Evolutionary conservation across 192 early-diverging fungal species (phyloP).

Genomic region (Paraglomus occultum): DNA sequence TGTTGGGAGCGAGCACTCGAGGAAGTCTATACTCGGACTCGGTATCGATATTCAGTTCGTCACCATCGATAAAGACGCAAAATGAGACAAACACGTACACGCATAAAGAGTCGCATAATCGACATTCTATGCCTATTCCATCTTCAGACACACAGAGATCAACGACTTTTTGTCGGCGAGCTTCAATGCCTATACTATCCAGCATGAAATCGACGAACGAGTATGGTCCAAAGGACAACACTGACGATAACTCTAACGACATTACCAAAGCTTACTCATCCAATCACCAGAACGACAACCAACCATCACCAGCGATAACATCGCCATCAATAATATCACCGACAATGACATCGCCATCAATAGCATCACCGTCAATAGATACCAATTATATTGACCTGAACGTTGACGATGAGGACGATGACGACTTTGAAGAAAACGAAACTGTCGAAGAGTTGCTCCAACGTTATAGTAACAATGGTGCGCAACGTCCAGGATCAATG

Average conservation of each 20-base stretch:
- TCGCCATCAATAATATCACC: neutral
- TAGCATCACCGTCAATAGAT: too few species aligned
- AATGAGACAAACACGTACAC: neutral
- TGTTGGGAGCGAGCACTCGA: neutral
- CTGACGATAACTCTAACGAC: neutral
- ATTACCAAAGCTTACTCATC: neutral
- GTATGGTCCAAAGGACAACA: too few species aligned
- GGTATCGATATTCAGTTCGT: slow-evolving; percentile 6
- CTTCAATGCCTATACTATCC: slow-evolving; percentile 15
- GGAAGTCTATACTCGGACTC: slow-evolving; percentile 13
- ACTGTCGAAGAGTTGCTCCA: neutral
- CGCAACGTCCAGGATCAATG: neutral
- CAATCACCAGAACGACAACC: neutral
- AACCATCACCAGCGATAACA: neutral
- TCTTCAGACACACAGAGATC: neutral
- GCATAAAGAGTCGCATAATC: neutral
- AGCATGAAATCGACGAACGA: neutral
- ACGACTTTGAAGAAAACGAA: slow-evolving; percentile 1
- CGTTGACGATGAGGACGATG: slow-evolving; percentile 11
- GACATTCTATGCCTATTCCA: slow-evolving; percentile 14
- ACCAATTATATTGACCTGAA: neutral
- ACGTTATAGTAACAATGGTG: neutral
- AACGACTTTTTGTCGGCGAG: neutral
- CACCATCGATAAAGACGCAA: slow-evolving; percentile 1
- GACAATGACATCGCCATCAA: too few species aligned